Evolutionary conservation across 129 eudicot genomes (phyloP).

Genomic region (Flaveria ramosissima): DNA sequence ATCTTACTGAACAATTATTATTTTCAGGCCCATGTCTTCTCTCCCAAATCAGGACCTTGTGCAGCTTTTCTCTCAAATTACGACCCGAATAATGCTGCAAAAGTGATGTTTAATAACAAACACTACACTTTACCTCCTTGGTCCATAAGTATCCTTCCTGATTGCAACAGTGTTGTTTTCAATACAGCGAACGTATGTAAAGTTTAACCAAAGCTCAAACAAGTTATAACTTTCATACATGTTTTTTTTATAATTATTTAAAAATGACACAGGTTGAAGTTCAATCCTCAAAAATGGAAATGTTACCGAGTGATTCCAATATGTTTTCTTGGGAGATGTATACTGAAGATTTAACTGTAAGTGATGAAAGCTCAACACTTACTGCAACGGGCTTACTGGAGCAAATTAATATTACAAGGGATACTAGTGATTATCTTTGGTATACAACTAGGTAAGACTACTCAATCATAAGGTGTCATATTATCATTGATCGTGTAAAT

Average conservation of each 20-base stretch:
- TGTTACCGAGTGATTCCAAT: slow-evolving; percentile 53
- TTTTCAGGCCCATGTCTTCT: slow-evolving; percentile 80
- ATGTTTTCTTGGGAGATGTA: slow-evolving; percentile 84
- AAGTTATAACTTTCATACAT: not conserved
- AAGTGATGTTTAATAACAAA: slow-evolving; percentile 72
- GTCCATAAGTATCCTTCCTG: slow-evolving; percentile 97
- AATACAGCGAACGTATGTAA: slow-evolving; percentile 86
- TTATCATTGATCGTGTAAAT: not conserved
- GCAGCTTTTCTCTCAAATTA: slow-evolving; percentile 92
- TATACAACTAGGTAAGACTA: slow-evolving; percentile 74
- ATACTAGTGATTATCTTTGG: slow-evolving; percentile 90
- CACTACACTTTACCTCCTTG: slow-evolving; percentile 91
- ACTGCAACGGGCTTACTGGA: slow-evolving; percentile 75
- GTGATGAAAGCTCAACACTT: slow-evolving; percentile 59
- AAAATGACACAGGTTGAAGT: slow-evolving; percentile 63
- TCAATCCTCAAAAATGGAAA: slow-evolving; percentile 72
- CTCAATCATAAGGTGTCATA: not conserved
- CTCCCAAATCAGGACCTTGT: slow-evolving; percentile 66
- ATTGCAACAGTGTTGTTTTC: slow-evolving; percentile 72
- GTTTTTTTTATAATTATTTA: not conserved
- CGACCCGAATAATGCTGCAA: slow-evolving; percentile 60
- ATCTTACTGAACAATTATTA: slow-evolving; percentile 23
- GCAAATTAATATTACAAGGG: slow-evolving; percentile 88
- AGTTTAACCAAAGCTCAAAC: slow-evolving; percentile 17
- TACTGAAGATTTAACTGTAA: slow-evolving; percentile 71